A percentile compares a stretch with the other conserved stretches of the same genome.
Evolutionary conservation across 1,139 yeast genomes (phyloP).

Genomic region (Kodamaea sp.): DNA sequence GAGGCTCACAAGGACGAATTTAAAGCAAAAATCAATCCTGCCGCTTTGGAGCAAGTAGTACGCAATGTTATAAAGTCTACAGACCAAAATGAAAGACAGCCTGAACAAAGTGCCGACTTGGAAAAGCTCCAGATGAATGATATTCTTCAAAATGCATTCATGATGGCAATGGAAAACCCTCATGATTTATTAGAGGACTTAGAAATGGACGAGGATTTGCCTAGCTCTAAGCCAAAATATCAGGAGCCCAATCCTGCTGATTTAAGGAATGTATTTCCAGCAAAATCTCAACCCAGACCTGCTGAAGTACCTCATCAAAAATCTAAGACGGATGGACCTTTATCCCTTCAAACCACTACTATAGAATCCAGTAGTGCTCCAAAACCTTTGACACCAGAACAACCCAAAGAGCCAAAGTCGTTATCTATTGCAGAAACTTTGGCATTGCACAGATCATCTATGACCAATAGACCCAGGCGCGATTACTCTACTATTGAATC

Average conservation of each 20-base stretch:
- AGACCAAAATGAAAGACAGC: constrained; percentile 12
- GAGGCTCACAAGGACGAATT: constrained; percentile 33
- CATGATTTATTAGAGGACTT: constrained; percentile 53
- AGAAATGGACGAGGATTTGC: constrained; percentile 33
- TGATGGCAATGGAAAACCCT: constrained; percentile 70
- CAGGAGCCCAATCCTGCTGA: not conserved
- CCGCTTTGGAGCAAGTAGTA: constrained; percentile 29
- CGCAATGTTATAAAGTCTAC: constrained; percentile 22
- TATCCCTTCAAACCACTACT: not conserved
- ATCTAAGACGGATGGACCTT: not conserved
- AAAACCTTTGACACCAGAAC: too few species aligned
- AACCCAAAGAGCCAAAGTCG: constrained; percentile 23
- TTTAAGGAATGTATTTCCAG: not conserved
- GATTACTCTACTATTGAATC: constrained; percentile 30
- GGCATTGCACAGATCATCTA: constrained; percentile 53
- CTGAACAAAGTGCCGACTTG: constrained; percentile 45
- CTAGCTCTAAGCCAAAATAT: not conserved
- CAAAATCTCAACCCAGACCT: not conserved
- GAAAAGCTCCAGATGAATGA: constrained; percentile 59
- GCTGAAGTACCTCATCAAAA: not conserved
- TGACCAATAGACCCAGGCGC: constrained; percentile 28
- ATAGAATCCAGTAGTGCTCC: not conserved
- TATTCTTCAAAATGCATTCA: constrained; percentile 71
- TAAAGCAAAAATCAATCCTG: constrained; percentile 4
- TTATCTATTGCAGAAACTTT: constrained; percentile 67